Evolutionary conservation across 495 filamentous ascomycete genomes (phyloP), one percentile per base, ranked within the genome.

Genomic region (Clavariopsis aquatica): DNA sequence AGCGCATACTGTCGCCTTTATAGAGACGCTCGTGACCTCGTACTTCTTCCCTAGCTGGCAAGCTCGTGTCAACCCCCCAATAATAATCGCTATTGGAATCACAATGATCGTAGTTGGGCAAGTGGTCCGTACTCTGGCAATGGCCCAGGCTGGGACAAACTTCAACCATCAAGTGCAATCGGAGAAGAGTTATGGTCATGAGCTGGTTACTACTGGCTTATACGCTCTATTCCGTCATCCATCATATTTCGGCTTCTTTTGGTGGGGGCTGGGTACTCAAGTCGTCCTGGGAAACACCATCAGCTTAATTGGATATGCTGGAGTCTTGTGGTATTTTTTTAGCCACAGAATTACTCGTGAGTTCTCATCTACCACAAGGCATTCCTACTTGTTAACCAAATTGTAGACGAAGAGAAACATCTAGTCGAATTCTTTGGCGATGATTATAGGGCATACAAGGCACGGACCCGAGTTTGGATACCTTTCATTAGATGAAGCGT

Each of bases 241-340:
- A 52, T 87, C 86, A 45, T 98, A 98, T 73, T 97, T 97, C 76
- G 94, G 94, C 1, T 98, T 95, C 77, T 98, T 96, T 73, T 98
- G 91, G 88, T 98, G 92, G 93, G 92, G 88, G 0, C 60, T 98
- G n/a, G 94, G 94, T 1, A 96, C 91, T 41, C 94, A 98, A 80
- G 68, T 98, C 57, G 85, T 95, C 27, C 78, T 96, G 59, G 93
- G 93, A 31, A 98, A 98, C 78, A 74, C 81, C 15, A 69, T 95
- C 0, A 93, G 92, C 70, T 83, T 93, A 20, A 65, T 87, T 22
- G 87, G 75, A 24, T 97, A 95, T 81, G 76, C 84, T 2, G 68
- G 84, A 23, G 87, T 93, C 20, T 72, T 98, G 71, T 96, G 90
- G 90, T 81, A 76, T 60, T 98, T 98, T 74, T 98, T 98, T 71